These are phyloP conservation scores for Babesia bovis DNA, from an alignment of 169 alveolate genomes.

Conservation along the genomic window DNA sequence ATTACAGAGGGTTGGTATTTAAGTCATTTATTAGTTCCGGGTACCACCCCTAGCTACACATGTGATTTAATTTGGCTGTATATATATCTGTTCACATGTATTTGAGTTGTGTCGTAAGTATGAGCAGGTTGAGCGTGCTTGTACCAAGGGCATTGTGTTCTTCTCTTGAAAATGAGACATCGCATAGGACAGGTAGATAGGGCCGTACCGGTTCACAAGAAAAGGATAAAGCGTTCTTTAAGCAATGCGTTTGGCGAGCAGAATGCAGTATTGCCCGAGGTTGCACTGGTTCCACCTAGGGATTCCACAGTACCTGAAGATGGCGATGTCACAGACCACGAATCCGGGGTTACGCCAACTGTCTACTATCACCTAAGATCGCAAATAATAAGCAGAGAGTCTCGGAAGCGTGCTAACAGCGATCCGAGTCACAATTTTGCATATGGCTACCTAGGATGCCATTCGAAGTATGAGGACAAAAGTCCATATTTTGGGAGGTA, in stretches of 20 bases:
- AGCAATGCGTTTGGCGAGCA: slow-evolving; percentile 8
- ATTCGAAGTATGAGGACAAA: slow-evolving; percentile 8
- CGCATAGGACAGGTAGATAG: background rate
- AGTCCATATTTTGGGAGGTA: slow-evolving; percentile 56
- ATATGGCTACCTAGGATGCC: slow-evolving; percentile 7
- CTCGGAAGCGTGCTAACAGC: slow-evolving; percentile 54
- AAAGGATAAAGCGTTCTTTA: slow-evolving; percentile 6
- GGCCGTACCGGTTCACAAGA: background rate
- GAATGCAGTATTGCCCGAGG: background rate
- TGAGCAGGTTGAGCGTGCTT: too few species aligned
- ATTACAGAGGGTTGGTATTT: too few species aligned
- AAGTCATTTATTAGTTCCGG: background rate
- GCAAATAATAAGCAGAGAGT: background rate
- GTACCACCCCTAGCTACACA: too few species aligned
- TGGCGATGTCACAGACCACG: background rate
- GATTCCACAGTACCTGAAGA: background rate
- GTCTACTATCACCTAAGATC: background rate
- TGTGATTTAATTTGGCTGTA: too few species aligned
- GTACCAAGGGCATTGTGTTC: too few species aligned
- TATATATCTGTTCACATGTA: too few species aligned
- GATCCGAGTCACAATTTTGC: slow-evolving; percentile 61
- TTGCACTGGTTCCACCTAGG: background rate
- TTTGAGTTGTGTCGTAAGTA: too few species aligned
- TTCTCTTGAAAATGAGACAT: slow-evolving; percentile 5
- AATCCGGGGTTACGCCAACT: too few species aligned